Evolutionary conservation across 2,329 filamentous ascomycete genomes (phyloP).

Genomic region (Fusarium veterinarium): DNA sequence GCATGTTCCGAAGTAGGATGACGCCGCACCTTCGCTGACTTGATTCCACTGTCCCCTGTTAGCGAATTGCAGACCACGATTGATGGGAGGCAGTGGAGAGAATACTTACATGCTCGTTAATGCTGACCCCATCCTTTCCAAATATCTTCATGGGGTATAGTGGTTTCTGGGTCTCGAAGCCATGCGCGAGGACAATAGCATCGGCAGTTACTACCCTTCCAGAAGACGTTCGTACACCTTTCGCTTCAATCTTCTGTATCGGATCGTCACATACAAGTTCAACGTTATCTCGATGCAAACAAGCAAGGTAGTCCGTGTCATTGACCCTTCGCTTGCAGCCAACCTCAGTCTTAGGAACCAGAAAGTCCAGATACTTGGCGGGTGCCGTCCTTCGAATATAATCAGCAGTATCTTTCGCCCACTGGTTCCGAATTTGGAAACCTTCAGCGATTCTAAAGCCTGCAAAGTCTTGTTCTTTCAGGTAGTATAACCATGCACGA

Average conservation of each 20-base stretch:
- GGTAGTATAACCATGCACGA: conserved; percentile 35
- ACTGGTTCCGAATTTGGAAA: conserved; percentile 24
- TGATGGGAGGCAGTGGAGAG: rapidly evolving
- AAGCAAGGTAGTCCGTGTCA: conserved; percentile 49
- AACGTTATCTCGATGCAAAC: conserved; percentile 46
- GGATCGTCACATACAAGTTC: conserved; percentile 43
- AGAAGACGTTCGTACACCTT: conserved; percentile 30
- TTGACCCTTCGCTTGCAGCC: conserved; percentile 53
- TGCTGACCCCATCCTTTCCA: conserved; percentile 53
- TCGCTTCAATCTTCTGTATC: conserved; percentile 17
- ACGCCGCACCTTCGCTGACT: conserved; percentile 39
- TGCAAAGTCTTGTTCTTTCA: conserved; percentile 37
- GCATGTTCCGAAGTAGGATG: conserved; percentile 62
- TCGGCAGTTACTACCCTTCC: conserved; percentile 41
- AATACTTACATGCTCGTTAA: conserved; percentile 55
- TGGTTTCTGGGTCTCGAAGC: conserved; percentile 60
- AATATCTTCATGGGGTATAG: conserved; percentile 59
- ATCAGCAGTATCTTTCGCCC: conserved; percentile 23
- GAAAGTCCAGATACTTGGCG: conserved; percentile 43
- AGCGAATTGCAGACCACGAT: conserved; percentile 14
- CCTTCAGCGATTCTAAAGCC: conserved; percentile 37
- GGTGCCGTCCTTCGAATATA: conserved; percentile 47
- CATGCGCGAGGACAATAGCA: conserved; percentile 60
- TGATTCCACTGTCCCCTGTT: conserved; percentile 43
- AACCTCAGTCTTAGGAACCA: conserved; percentile 49